Evolutionary conservation across 2,329 filamentous ascomycete species (phyloP), one percentile per base, ranked within the genome.

Genomic region (Diaporthe vexans): DNA sequence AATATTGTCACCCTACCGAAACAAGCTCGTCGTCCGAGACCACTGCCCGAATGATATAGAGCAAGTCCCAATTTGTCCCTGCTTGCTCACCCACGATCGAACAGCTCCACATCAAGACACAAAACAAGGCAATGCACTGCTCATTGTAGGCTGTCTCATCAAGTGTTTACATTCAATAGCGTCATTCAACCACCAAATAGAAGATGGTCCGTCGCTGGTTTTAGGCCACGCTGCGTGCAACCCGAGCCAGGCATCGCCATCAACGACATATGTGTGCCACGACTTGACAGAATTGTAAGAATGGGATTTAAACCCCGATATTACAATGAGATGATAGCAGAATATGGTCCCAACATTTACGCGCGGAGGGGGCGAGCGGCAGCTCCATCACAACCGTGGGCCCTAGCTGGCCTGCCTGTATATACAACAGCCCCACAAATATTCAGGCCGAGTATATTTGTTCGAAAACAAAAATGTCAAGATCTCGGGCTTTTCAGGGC

Each of bases 401-500:
- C n/a, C n/a, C n/a, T n/a, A n/a, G 11, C 7, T 10, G 35, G 35
- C 35, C 35, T 11, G 37, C 9, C 17, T 21, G 21, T 46, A 61
- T 46, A 37, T 37, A 37, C 35, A 48, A 6, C 13, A 21, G 59
- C 24, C 37, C 40, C 43, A 51, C 29, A 48, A 2, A 51, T n/a
- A 11, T 33, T 5, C 19, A 13, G 19, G 6, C 43, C 43, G 17
- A 13, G 61, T 33, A 48, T 51, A 46, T 24, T 8, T 33, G 7
- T 24, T 51, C 43, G 29, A 52, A 67, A 29, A 67, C 61, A 51
- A 37, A 51, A 67, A n/a, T 67, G 19, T 35, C 29, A 13, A 11
- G 15, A 51, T 37, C 0, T 52, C 7, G 21, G 15, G 13, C 1
- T 15, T 1, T 4, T 1, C 1, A 13, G 3, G 21, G 6, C 3